phyloP scores from a whole-genome alignment of 352 stramenopile genomes.

The Globisporangium nodosum region DNA sequence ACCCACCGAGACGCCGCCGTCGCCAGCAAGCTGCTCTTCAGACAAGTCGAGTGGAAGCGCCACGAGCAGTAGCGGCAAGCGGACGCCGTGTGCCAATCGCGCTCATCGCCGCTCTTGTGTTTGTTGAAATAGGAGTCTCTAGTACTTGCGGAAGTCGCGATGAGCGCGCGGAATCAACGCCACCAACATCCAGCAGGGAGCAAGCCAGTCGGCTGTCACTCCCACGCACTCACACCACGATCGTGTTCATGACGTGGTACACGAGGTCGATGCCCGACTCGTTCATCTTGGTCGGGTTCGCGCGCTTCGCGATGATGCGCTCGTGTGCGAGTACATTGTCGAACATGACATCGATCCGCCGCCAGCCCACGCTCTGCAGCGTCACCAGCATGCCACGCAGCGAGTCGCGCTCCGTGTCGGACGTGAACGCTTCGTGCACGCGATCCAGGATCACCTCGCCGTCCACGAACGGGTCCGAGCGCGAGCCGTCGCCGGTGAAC shows the following conservation, averaged over 20 bases:
- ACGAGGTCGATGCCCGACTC: conserved; percentile 67
- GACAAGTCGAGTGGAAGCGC: no score
- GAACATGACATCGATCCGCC: conserved; percentile 68
- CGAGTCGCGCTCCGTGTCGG: conserved; percentile 51
- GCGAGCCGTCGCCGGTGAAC: conserved; percentile 15
- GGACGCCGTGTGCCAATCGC: no score
- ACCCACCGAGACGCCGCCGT: no score
- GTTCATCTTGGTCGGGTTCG: conserved; percentile 44
- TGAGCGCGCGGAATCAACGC: no score
- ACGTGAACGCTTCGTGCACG: conserved; percentile 53
- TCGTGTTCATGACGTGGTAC: conserved; percentile 71
- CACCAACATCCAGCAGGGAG: no score
- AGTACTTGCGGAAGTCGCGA: no score
- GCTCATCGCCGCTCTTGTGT: no score
- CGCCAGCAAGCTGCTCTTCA: no score
- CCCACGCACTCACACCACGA: conserved; percentile 35
- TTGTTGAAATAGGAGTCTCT: no score
- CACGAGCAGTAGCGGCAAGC: no score
- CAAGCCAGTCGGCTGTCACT: neutral
- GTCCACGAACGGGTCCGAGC: conserved; percentile 47
- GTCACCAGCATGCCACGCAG: conserved; percentile 72
- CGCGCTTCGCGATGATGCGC: conserved; percentile 77
- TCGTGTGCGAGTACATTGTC: conserved; percentile 65
- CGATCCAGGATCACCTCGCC: conserved; percentile 60
- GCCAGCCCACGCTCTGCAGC: conserved; percentile 68